These are phyloP conservation scores for Pythium periplocum DNA, from an alignment of 352 stramenopile species.

Conservation along the genomic window DNA sequence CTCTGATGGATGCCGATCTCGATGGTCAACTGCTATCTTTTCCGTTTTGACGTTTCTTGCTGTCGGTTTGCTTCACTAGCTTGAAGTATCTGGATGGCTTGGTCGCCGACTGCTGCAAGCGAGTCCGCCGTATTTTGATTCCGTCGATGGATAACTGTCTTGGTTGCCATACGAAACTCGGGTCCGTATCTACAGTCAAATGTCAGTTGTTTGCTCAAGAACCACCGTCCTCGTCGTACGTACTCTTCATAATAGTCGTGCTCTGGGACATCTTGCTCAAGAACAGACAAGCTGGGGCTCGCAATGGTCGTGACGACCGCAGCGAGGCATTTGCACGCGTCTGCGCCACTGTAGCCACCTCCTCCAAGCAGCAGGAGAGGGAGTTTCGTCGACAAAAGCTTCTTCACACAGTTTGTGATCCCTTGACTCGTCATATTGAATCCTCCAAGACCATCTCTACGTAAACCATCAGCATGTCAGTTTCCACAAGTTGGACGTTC, in stretches of 20 bases:
- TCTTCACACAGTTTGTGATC: conserved; percentile 28
- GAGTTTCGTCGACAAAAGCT: conserved; percentile 22
- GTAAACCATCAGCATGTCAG: background rate
- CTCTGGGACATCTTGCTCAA: conserved; percentile 30
- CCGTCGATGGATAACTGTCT: conserved; percentile 15
- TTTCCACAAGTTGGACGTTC: too few species aligned
- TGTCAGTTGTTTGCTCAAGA: background rate
- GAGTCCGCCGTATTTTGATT: conserved; percentile 23
- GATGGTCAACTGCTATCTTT: too few species aligned
- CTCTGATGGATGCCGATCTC: too few species aligned
- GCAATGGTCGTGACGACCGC: conserved; percentile 40
- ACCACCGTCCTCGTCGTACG: background rate
- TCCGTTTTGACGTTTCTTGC: too few species aligned
- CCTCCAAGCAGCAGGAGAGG: conserved; percentile 56
- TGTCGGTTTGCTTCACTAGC: conserved; percentile 1
- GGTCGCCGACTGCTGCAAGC: background rate
- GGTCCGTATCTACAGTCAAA: conserved; percentile 13
- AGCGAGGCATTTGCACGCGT: conserved; percentile 46
- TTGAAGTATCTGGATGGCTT: conserved; percentile 8
- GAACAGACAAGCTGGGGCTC: conserved; percentile 18
- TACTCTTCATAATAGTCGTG: conserved; percentile 57
- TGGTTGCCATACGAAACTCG: conserved; percentile 19
- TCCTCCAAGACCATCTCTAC: conserved; percentile 29
- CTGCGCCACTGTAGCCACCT: conserved; percentile 60
- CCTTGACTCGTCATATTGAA: conserved; percentile 45